Conservation (phyloP, 1,139 yeast genomes). For the Nakaseomyces kungkrabaensis region DNA sequence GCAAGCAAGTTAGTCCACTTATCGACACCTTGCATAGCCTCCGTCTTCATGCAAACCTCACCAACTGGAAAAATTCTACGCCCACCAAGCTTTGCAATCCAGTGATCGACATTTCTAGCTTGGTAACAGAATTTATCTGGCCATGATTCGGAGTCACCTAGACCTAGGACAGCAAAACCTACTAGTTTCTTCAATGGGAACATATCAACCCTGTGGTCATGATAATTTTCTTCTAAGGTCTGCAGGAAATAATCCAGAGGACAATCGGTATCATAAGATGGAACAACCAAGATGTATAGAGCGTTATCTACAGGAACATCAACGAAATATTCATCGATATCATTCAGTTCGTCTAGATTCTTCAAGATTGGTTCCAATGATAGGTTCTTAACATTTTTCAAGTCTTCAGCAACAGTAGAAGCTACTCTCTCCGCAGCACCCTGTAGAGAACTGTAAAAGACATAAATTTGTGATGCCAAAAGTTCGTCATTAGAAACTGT, state of each 20-base stretch:
- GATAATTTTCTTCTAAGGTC: constrained; percentile 66
- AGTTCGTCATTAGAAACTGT: constrained; percentile 29
- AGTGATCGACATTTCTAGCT: constrained; percentile 63
- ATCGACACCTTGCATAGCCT: constrained; percentile 49
- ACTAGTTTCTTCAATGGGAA: constrained; percentile 57
- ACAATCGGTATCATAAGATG: constrained; percentile 87
- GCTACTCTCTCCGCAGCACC: constrained; percentile 75
- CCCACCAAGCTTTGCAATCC: constrained; percentile 75
- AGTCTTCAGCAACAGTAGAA: constrained; percentile 28
- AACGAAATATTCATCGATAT: constrained; percentile 72
- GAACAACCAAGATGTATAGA: constrained; percentile 67
- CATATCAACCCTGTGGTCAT: constrained; percentile 79
- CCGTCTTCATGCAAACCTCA: constrained; percentile 69
- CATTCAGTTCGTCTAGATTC: constrained; percentile 75
- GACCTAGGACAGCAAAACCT: constrained; percentile 78
- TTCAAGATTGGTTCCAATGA: constrained; percentile 42
- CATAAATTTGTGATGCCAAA: constrained; percentile 35
- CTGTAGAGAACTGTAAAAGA: constrained; percentile 77
- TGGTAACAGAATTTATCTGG: constrained; percentile 81
- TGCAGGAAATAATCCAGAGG: constrained; percentile 85
- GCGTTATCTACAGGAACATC: constrained; percentile 45
- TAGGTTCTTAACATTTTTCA: constrained; percentile 31
- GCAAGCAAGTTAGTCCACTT: constrained; percentile 61
- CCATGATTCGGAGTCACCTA: constrained; percentile 87
- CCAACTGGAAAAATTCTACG: constrained; percentile 79